Percentiles rank a stretch among this genome's conserved stretches.
Evolutionary conservation across 208 protist genomes (phyloP).

Genomic region (Acanthamoeba castellanii): DNA sequence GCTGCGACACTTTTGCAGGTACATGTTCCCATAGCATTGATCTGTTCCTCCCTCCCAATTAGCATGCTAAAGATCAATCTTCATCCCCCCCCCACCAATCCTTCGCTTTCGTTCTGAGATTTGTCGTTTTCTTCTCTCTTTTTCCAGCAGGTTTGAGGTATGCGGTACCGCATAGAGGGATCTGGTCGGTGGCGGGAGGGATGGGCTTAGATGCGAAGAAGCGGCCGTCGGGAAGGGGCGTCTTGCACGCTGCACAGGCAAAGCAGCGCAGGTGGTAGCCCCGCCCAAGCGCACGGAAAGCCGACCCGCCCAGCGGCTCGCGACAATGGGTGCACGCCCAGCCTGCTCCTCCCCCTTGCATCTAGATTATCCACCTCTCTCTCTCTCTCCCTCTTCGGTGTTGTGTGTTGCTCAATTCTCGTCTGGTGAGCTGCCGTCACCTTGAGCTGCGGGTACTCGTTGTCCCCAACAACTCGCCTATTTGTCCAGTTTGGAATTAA

Average conservation of each 20-base stretch:
- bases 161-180: constrained; percentile 1
- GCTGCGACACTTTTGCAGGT: constrained; percentile 17
- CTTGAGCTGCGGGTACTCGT: neutral
- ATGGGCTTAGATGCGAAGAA: constrained; percentile 31
- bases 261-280: constrained; percentile 46
- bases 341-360: neutral
- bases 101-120: neutral
- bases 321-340: neutral
- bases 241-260: neutral
- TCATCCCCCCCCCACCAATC: neutral
- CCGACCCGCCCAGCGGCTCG: constrained; percentile 12
- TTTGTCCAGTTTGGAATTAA: no score
- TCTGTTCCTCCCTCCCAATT: neutral
- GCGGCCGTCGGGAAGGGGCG: constrained; percentile 3
- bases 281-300: constrained; percentile 12
- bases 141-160: neutral
- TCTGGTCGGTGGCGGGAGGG: neutral
- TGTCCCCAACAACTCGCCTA: neutral
- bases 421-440: neutral
- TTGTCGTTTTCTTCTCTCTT: neutral
- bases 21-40: constrained; percentile 6
- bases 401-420: neutral
- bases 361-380: neutral
- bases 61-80: neutral
- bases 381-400: no score